These are phyloP conservation scores for Coniochaeta sp. DNA, from an alignment of 2,329 filamentous ascomycete species.

Conservation along the genomic window DNA sequence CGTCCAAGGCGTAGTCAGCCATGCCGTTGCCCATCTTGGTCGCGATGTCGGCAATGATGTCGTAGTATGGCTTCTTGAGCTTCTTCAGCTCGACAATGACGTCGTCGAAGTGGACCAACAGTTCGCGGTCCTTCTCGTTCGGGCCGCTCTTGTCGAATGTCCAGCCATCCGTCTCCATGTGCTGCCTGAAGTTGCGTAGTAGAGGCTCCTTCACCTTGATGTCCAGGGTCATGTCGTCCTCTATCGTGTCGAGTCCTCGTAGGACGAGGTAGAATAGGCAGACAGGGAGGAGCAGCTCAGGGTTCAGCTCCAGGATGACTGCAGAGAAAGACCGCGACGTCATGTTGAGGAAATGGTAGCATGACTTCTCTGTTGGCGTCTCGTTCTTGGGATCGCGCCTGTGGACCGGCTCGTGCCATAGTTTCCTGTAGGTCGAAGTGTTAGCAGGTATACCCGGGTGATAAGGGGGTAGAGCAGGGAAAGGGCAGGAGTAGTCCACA, in stretches of 20 bases:
- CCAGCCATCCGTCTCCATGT: conserved; percentile 81
- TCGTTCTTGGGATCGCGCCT: conserved; percentile 72
- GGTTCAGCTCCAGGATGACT: conserved; percentile 93
- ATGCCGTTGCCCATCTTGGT: conserved; percentile 96
- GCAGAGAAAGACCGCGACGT: conserved; percentile 90
- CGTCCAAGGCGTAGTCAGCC: conserved; percentile 88
- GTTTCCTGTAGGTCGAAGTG: conserved; percentile 56
- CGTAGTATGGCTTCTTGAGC: conserved; percentile 75
- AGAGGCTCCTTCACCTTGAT: conserved; percentile 78
- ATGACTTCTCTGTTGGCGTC: conserved; percentile 64
- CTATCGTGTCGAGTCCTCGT: conserved; percentile 92
- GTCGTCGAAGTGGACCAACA: conserved; percentile 86
- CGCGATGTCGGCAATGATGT: conserved; percentile 88
- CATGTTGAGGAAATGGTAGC: conserved; percentile 77
- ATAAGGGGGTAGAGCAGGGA: not conserved
- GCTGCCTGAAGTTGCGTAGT: conserved; percentile 72
- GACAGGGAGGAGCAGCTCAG: conserved; percentile 84
- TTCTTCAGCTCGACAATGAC: conserved; percentile 82
- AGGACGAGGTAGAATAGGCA: conserved; percentile 89
- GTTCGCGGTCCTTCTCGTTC: conserved; percentile 87
- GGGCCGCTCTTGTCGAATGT: conserved; percentile 79
- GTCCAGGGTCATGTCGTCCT: conserved; percentile 94
- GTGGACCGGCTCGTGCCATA: conserved; percentile 95
- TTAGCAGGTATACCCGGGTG: conserved; percentile 9
- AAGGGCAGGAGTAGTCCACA: conserved; percentile 27